Conservation (phyloP, 2,329 filamentous ascomycete species). For the Ploettnerulaceae sp. region DNA sequence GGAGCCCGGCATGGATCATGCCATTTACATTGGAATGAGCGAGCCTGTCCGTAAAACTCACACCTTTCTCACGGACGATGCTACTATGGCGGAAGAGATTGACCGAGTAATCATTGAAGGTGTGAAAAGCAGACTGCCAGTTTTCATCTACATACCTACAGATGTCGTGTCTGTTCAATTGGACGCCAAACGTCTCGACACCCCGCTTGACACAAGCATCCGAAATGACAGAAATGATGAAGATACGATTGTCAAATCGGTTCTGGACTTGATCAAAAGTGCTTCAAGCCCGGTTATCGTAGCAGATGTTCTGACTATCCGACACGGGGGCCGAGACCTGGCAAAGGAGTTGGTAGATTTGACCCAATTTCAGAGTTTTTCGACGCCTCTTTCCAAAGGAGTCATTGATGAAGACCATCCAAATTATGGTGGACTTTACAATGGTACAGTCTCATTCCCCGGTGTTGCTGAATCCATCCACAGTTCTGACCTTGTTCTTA, state of each 20-base stretch:
- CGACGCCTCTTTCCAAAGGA: conserved; percentile 45
- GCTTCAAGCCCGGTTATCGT: conserved; percentile 46
- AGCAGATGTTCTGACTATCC: conserved; percentile 44
- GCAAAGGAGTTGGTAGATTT: conserved; percentile 38
- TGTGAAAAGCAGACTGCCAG: conserved; percentile 48
- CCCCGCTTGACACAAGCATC: conserved; percentile 24
- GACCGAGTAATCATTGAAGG: conserved; percentile 47
- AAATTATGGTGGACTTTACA: conserved; percentile 47
- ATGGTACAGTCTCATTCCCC: conserved; percentile 35
- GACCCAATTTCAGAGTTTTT: conserved; percentile 45
- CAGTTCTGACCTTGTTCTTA: conserved; percentile 41
- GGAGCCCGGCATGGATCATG: conserved; percentile 53
- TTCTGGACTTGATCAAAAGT: conserved; percentile 41
- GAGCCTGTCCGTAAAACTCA: conserved; percentile 34
- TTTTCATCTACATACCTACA: conserved; percentile 51
- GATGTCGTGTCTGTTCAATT: conserved; percentile 44
- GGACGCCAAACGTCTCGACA: conserved; percentile 32
- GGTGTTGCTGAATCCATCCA: conserved; percentile 37
- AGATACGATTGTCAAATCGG: conserved; percentile 32
- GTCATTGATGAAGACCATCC: conserved; percentile 43
- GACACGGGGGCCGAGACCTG: conserved; percentile 22
- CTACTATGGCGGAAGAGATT: conserved; percentile 49
- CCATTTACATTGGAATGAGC: conserved; percentile 45
- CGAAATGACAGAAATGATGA: conserved; percentile 22
- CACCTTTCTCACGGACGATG: conserved; percentile 50